Evolutionary conservation across 2,329 filamentous ascomycete species (phyloP), one percentile per base, ranked within the genome.

Genomic region (Penicillium digitatum): DNA sequence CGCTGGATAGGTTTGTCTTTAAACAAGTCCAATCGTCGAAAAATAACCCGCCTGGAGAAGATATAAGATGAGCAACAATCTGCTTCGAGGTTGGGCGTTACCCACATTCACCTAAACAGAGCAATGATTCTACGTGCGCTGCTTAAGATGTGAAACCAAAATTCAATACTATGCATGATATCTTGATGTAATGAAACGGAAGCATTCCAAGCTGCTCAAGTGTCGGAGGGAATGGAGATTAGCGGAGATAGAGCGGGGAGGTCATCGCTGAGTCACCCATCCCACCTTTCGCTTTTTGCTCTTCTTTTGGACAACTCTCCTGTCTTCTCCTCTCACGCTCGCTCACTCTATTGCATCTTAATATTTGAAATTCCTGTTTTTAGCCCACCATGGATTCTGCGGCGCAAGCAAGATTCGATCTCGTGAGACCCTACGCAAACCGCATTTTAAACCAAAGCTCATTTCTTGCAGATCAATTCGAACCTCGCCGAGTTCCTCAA

Each of bases 401-500:
- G 39, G 16, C 39, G 16, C 39, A 42, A 42, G 16, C 39, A 42
- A 42, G 22, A 42, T 42, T 42, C 22, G 39, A 42, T 42, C 39
- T 42, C 8, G 39, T 42, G 22, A 42, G 39, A 26, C 16, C 39
- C 22, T 8, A 16, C 14, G 12, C 22, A 26, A 26, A n/a, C 22
- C 22, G 24, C 6, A 8, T 9, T 11, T n/a, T 16, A 26, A 26
- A 38, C 37, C 22, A 11, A 26, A 14, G 26, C 39, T 42, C 14
- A 42, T n/a, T 26, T 42, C 16, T 11, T 26, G 22, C 39, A 42
- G 39, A 95, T 95, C 76, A 84, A 81, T 59, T 85, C 87, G 71
- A 94, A 94, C 73, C 80, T 95, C 56, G 84, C 87, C 58, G 91
- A 96, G 79, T 79, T 90, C 47, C 82, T 96, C 57, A 92, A 94